Base-by-base conservation (phyloP, 2,329 filamentous ascomycete genomes). In the Hypomyces rosellus region DNA sequence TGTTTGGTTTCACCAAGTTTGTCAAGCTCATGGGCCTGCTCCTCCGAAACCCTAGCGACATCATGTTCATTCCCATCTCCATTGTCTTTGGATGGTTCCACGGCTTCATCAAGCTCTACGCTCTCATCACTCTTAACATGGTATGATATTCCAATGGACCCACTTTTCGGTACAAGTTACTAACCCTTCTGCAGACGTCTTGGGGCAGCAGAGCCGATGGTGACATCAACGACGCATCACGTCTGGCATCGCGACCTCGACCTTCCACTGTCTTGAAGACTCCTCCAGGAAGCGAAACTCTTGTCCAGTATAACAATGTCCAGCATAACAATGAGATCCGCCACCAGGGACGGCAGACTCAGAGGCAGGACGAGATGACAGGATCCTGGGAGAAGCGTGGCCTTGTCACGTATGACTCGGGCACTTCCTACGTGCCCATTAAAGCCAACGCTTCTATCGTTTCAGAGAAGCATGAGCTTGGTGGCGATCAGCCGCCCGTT, bases 191-290 rank as follows among this genome's bases (percentile, higher is more conserved):
- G 52, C 65, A 96, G 91, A 96, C 91, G 41, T 92, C 90, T 47
- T 96, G 91, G 91, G 91, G 91, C 64, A 96, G 89, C 71, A 86
- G 91, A 69, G 88, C 89, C 61, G 91, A 93, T 61, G 91, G 89
- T 64, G 91, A 96, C 69, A 80, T 86, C 59, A 87, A 95, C 69
- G 86, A 95, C 68, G 79, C 78, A 56, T 77, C 82, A 59, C 84
- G 86, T 63, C 82, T 88, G 74, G 80, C 70, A 37, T 73, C 67
- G 33, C 68, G 70, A 36, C 74, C 75, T 14, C 64, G 64, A 58
- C 71, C 65, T 30, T 65, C 69, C 4, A 57, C 66, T 48, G 67
- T 69, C 45, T 64, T 77, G 58, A 73, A 70, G 38, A 69, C 70
- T 14, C 75, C 76, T 39, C 66, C 68, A 5, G 71, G 69, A 43